Conservation (phyloP, 2,329 filamentous ascomycete species). For the Pseudogymnoascus sp. region DNA sequence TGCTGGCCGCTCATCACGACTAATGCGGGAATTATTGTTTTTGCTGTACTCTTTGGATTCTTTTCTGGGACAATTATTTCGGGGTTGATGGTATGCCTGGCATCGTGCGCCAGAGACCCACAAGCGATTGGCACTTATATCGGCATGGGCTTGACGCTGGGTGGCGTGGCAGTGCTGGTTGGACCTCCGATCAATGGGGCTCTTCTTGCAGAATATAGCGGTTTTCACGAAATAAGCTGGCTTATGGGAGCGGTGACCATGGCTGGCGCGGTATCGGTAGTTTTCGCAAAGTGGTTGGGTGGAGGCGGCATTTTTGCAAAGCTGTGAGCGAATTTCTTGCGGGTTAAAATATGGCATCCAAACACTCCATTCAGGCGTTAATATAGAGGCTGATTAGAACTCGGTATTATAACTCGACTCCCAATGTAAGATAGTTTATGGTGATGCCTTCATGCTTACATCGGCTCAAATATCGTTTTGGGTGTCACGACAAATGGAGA, state of each 20-base stretch:
- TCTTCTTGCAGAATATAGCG: slow-evolving; percentile 43
- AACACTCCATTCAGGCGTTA: neutral
- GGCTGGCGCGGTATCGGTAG: slow-evolving; percentile 12
- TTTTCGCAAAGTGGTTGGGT: slow-evolving; percentile 9
- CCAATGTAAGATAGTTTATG: neutral
- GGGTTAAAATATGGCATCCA: neutral
- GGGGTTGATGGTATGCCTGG: slow-evolving; percentile 22
- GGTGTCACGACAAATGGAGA: neutral
- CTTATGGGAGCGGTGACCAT: slow-evolving; percentile 23
- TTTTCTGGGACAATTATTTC: slow-evolving; percentile 72
- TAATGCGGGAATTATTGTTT: slow-evolving; percentile 31
- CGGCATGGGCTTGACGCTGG: slow-evolving; percentile 54
- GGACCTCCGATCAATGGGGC: slow-evolving; percentile 61
- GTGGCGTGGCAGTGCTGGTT: slow-evolving; percentile 55
- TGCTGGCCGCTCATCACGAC: slow-evolving; percentile 14
- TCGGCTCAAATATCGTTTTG: neutral
- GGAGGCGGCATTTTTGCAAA: slow-evolving; percentile 3
- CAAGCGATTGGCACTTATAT: slow-evolving; percentile 62
- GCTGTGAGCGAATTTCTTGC: neutral
- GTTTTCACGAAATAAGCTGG: slow-evolving; percentile 25
- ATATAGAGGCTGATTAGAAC: neutral
- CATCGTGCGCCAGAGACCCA: slow-evolving; percentile 45
- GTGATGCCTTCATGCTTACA: neutral
- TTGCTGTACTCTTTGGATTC: slow-evolving; percentile 70
- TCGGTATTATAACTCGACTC: neutral